These are phyloP conservation scores for Cordyceps tenuipes DNA, from an alignment of 2,329 filamentous ascomycete genomes.

Conservation along the genomic window DNA sequence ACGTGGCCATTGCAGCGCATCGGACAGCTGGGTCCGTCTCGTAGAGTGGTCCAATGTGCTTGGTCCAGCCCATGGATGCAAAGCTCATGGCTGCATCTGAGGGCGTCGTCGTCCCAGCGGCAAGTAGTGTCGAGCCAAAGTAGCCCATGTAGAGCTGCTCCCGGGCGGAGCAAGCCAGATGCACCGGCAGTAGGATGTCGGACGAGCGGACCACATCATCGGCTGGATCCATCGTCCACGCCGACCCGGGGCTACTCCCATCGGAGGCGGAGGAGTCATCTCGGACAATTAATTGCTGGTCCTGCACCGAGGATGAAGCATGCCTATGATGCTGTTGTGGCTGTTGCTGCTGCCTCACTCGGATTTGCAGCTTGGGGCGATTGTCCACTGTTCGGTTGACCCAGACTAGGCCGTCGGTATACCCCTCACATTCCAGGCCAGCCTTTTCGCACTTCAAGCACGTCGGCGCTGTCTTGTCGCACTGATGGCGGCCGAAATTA, in stretches of 20 bases:
- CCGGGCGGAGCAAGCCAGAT: slow-evolving; percentile 13
- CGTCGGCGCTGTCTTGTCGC: slow-evolving; percentile 7
- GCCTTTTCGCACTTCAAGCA: slow-evolving; percentile 10
- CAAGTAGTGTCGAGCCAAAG: slow-evolving; percentile 12
- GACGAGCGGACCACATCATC: neutral
- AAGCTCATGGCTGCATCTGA: slow-evolving; percentile 11
- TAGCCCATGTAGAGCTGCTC: slow-evolving; percentile 15
- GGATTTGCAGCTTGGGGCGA: neutral
- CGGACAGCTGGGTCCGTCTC: slow-evolving; percentile 14
- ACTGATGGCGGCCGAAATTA: neutral
- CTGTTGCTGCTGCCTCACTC: neutral
- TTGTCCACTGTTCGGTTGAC: slow-evolving; percentile 11
- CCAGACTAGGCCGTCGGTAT: slow-evolving; percentile 9
- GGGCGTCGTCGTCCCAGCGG: slow-evolving; percentile 11
- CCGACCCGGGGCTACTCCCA: neutral
- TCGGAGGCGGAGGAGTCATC: neutral
- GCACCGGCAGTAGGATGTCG: slow-evolving; percentile 5
- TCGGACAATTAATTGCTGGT: neutral
- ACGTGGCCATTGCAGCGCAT: slow-evolving; percentile 16
- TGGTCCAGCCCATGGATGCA: slow-evolving; percentile 17
- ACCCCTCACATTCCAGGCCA: slow-evolving; percentile 11
- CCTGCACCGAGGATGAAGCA: neutral
- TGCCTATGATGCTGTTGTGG: neutral
- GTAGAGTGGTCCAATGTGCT: slow-evolving; percentile 15
- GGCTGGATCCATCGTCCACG: neutral